Conservation (phyloP, 1,284 basidiomycete species). For the Boletus semigastroideus region DNA sequence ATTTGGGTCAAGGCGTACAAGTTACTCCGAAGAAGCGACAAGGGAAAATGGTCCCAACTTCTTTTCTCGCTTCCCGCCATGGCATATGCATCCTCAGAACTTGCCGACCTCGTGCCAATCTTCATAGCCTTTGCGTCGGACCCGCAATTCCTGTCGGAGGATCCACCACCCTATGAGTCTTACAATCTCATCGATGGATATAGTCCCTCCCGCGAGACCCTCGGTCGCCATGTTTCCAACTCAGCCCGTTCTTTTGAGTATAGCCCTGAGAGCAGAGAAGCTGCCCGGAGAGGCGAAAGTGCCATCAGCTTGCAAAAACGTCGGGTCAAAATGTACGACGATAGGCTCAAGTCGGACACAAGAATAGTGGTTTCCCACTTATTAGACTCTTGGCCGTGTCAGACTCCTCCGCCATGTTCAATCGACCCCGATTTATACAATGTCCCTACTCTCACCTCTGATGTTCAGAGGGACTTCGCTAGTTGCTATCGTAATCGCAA, state of each 20-base stretch:
- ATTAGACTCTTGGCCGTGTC: constrained; percentile 19
- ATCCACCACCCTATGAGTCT: constrained; percentile 13
- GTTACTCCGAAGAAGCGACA: constrained; percentile 19
- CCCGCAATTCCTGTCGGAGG: constrained; percentile 12
- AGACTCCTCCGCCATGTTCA: constrained; percentile 2
- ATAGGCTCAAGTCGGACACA: constrained; percentile 8
- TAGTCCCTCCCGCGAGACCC: background rate
- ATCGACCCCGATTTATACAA: constrained; percentile 11
- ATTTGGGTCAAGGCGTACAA: constrained; percentile 36
- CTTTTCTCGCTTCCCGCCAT: constrained; percentile 35
- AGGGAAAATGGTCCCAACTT: constrained; percentile 24
- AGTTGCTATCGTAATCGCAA: constrained; percentile 14
- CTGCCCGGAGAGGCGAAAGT: constrained; percentile 7
- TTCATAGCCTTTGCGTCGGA: constrained; percentile 34
- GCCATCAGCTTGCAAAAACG: constrained; percentile 1
- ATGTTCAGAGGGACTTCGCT: constrained; percentile 7
- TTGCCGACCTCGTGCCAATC: constrained; percentile 21
- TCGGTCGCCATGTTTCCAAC: constrained; percentile 7
- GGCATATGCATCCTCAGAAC: constrained; percentile 20
- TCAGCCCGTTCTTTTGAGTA: constrained; percentile 8
- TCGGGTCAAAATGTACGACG: constrained; percentile 7
- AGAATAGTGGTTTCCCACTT: background rate
- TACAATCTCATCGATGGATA: constrained; percentile 20
- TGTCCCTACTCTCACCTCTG: background rate
- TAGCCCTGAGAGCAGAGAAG: constrained; percentile 16